A percentile compares a stretch with the other conserved stretches of the same genome.
Conservation (phyloP, 1,139 yeast genomes). For the Yamadazyma sp. region DNA sequence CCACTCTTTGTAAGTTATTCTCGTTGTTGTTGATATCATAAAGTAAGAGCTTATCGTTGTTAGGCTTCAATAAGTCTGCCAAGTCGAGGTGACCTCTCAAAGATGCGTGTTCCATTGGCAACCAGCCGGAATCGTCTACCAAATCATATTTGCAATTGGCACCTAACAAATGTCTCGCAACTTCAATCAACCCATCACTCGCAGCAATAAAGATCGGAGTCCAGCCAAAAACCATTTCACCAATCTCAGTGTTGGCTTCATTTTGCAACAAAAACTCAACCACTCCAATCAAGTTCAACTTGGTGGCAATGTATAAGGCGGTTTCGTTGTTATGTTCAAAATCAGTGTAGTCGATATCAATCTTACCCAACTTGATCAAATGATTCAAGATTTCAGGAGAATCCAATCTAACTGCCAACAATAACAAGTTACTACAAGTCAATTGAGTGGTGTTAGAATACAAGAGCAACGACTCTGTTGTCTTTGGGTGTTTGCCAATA, state of each 20-base stretch:
- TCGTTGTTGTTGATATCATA: constrained; percentile 42
- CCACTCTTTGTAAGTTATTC: constrained; percentile 36
- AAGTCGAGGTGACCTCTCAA: constrained; percentile 82
- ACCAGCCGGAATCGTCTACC: constrained; percentile 90
- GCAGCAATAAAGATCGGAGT: constrained; percentile 92
- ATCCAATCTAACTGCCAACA: constrained; percentile 73
- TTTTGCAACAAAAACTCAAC: constrained; percentile 55
- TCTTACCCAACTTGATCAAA: constrained; percentile 56
- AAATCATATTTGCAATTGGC: constrained; percentile 55
- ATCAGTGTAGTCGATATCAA: constrained; percentile 66
- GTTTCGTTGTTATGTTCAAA: constrained; percentile 68
- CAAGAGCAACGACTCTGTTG: constrained; percentile 60
- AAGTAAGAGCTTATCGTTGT: constrained; percentile 30
- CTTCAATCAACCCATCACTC: constrained; percentile 69
- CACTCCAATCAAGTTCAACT: constrained; percentile 55
- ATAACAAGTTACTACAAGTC: constrained; percentile 51
- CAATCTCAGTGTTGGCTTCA: constrained; percentile 70
- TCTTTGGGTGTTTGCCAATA: constrained; percentile 78
- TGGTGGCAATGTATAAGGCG: constrained; percentile 76
- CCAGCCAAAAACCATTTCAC: constrained; percentile 87
- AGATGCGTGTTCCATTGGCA: constrained; percentile 95
- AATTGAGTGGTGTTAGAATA: constrained; percentile 38
- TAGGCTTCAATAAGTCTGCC: constrained; percentile 60
- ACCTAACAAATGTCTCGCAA: constrained; percentile 56
- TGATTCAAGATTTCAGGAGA: constrained; percentile 56